phyloP scores from a whole-genome alignment of 331 rosid species.

The Saraca asoca region DNA sequence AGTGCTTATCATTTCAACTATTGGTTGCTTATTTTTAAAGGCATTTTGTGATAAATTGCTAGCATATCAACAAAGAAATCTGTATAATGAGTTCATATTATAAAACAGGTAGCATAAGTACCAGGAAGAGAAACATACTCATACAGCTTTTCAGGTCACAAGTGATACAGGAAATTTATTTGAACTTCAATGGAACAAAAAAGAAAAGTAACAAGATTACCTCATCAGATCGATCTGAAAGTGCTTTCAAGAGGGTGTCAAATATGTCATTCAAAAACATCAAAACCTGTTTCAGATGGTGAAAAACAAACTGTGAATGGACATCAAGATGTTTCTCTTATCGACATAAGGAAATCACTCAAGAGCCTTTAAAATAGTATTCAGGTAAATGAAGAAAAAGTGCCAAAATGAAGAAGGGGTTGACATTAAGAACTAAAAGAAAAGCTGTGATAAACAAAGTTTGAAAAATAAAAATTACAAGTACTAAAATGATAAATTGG shows the following conservation, averaged over 20 bases:
- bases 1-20: no score
- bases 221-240: constrained; percentile 91
- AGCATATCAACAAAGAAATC: no score
- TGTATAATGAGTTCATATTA: no score
- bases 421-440: no score
- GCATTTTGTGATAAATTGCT: no score
- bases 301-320: constrained; percentile 6
- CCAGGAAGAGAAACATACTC: not conserved
- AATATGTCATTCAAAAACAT: constrained; percentile 72
- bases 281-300: constrained; percentile 64
- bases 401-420: no score
- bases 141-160: not conserved
- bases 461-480: no score
- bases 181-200: not conserved
- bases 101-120: no score
- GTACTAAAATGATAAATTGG: no score
- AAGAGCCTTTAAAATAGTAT: not conserved
- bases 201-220: constrained; percentile 46
- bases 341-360: constrained; percentile 5
- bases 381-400: not conserved
- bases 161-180: constrained; percentile 14
- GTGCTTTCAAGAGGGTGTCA: constrained; percentile 75
- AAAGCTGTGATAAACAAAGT: no score
- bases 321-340: constrained; percentile 1
- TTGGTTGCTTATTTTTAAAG: no score